A percentile compares a stretch with the other conserved stretches of the same genome.
Evolutionary conservation across 768 basidiomycete species (phyloP).

Genomic region (Psilocybe subaeruginosa): DNA sequence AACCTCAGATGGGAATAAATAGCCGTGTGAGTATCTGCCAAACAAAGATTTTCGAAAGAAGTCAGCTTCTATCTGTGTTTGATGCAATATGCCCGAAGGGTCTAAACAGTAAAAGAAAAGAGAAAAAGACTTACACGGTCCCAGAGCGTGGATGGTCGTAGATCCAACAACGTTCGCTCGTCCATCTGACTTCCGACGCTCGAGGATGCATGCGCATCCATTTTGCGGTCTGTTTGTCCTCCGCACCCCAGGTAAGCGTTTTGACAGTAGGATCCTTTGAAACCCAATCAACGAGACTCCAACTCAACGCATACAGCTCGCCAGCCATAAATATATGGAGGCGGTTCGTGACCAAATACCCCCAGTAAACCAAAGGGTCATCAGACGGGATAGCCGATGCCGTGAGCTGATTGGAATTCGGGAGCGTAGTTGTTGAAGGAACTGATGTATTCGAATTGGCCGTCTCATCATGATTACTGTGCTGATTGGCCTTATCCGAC

Average conservation of each 20-base stretch:
- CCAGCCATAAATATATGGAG: slow-evolving; percentile 95
- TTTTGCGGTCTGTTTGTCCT: slow-evolving; percentile 91
- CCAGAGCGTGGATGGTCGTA: slow-evolving; percentile 96
- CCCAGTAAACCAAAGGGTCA: slow-evolving; percentile 86
- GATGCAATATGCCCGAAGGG: slow-evolving; percentile 4
- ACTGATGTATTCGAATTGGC: slow-evolving; percentile 3
- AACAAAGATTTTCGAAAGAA: slow-evolving; percentile 8
- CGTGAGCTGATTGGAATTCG: slow-evolving; percentile 5
- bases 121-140: slow-evolving; percentile 69
- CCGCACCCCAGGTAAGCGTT: slow-evolving; percentile 73
- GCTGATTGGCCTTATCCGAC: slow-evolving; percentile 21
- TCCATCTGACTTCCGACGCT: slow-evolving; percentile 82
- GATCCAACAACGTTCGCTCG: slow-evolving; percentile 93
- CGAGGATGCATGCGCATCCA: slow-evolving; percentile 92
- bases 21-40: slow-evolving; percentile 88
- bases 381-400: slow-evolving; percentile 23
- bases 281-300: slow-evolving; percentile 86
- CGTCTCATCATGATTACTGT: slow-evolving; percentile 14
- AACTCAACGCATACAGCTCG: slow-evolving; percentile 89
- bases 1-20: slow-evolving; percentile 89
- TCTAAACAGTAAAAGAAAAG: not conserved
- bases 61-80: slow-evolving; percentile 4
- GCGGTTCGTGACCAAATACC: slow-evolving; percentile 86
- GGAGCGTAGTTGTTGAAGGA: not conserved
- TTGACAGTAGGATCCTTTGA: slow-evolving; percentile 74